Conservation (phyloP, 208 protist genomes). For the Crithidia brevicula region DNA sequence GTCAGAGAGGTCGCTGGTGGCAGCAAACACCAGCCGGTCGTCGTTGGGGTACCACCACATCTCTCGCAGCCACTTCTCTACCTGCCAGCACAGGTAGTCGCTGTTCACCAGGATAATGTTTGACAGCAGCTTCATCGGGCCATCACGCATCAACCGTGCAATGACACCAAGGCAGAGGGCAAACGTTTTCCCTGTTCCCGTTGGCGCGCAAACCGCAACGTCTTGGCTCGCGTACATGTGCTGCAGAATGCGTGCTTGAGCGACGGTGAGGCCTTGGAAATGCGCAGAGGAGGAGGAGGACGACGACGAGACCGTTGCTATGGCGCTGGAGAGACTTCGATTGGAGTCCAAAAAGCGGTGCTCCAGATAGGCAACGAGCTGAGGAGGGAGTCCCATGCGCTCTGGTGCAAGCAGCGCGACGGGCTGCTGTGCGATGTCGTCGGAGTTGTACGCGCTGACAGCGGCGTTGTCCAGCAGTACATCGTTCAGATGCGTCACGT, state of each 20-base stretch:
- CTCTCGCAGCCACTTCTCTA: conserved; percentile 82
- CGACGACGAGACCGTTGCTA: not conserved
- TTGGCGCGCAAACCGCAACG: conserved; percentile 89
- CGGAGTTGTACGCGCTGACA: conserved; percentile 25
- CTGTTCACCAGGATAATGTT: conserved; percentile 79
- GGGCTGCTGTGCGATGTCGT: conserved; percentile 46
- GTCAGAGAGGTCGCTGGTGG: conserved; percentile 59
- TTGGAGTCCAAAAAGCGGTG: conserved; percentile 38
- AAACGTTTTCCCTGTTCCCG: conserved; percentile 90
- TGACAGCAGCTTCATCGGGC: conserved; percentile 88
- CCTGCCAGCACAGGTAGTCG: conserved; percentile 79
- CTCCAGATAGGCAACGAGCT: conserved; percentile 69
- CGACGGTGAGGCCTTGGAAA: conserved; percentile 64
- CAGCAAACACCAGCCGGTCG: conserved; percentile 80
- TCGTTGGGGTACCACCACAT: conserved; percentile 92
- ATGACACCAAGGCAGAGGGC: conserved; percentile 83
- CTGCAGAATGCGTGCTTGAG: conserved; percentile 87
- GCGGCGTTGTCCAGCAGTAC: conserved; percentile 60
- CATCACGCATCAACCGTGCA: conserved; percentile 84
- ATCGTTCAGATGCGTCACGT: conserved; percentile 51
- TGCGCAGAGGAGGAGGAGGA: not conserved
- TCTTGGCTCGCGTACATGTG: conserved; percentile 87
- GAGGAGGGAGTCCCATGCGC: conserved; percentile 84
- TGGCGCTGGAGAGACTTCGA: conserved; percentile 7
- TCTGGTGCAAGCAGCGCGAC: conserved; percentile 71